A percentile compares a stretch with the other conserved stretches of the same genome.
Conservation (phyloP, 805 yeast species). For the Isabelozyma gotoi region DNA sequence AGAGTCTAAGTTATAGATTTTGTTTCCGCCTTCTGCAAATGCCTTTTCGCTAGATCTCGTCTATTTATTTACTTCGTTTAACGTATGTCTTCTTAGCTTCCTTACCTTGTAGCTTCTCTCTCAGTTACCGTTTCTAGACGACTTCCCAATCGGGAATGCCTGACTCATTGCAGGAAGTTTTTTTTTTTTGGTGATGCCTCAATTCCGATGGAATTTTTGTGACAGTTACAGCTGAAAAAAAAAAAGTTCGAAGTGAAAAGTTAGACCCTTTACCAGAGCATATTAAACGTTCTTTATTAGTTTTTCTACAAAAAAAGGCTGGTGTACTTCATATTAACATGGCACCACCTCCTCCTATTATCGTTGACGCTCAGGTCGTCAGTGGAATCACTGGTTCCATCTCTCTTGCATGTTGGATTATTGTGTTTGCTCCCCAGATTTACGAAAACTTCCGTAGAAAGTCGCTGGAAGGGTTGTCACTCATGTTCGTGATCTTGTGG, state of each 20-base stretch:
- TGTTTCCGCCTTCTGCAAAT: neutral
- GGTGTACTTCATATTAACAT: conserved; percentile 10
- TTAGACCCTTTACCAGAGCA: no score
- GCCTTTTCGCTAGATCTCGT: neutral
- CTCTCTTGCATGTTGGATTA: conserved; percentile 96
- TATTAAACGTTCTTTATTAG: no score
- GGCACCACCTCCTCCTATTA: conserved; percentile 68
- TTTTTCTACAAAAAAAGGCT: neutral
- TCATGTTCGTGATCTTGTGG: conserved; percentile 87
- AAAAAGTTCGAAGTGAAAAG: no score
- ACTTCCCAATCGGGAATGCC: neutral
- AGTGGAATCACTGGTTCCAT: conserved; percentile 84
- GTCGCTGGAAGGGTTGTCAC: conserved; percentile 86
- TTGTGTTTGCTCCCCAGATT: conserved; percentile 95
- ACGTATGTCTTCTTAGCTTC: no score
- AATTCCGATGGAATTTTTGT: neutral
- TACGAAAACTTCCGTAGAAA: conserved; percentile 86
- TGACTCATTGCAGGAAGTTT: neutral
- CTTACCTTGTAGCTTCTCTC: no score
- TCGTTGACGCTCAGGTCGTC: conserved; percentile 65
- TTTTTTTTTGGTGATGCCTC: neutral
- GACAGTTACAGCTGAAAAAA: neutral
- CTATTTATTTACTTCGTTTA: no score
- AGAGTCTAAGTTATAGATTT: neutral
- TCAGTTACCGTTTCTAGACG: neutral